Base-by-base conservation (phyloP, 768 basidiomycete genomes). In the Mycena leptocephala region DNA sequence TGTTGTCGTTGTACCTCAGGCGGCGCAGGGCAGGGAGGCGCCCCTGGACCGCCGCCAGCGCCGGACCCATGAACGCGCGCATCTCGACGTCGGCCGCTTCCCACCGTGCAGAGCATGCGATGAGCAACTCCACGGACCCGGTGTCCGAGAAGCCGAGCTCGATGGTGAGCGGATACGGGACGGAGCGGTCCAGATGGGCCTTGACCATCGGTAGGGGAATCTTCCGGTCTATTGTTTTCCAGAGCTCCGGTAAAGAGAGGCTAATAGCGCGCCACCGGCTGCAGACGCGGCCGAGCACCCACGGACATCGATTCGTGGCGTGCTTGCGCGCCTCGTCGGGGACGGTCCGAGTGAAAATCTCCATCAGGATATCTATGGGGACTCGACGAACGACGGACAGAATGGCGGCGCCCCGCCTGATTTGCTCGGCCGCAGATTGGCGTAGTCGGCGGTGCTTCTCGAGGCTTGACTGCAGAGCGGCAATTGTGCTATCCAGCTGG, bases 241-340 rank as follows among this genome's bases (percentile, higher is more conserved):
- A 71, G 16, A 71, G 46, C n/a, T 51, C 30, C 20, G 70, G 61
- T 43, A 55, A 48, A 11, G 46, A 26, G 13, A 53, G n/a, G 48
- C 70, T 63, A 37, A 71, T 18, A 0, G 61, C 22, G 32, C 70
- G 43, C 70, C 70, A 71, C 33, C 61, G 46, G 35, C 70, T 53
- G 35, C 70, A 71, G 46, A 71, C 48, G 22, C 62, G 70, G 1
- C 70, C 70, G 1, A 71, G 70, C 9, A 71, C 61, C 70, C 70
- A 71, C 11, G 70, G 70, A 20, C 71, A 48, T 5, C 70, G 68
- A 24, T 61, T n/a, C 41, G 30, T 58, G 2, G 58, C 24, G 39
- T 28, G 39, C 28, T 59, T 70, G 4, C 69, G 70, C 3, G 70
- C 30, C 18, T 51, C 62, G 32, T 71, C 70, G 11, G 70, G 70